These are phyloP conservation scores for Pleurotus cornucopiae DNA, from an alignment of 768 basidiomycete genomes.

Conservation along the genomic window DNA sequence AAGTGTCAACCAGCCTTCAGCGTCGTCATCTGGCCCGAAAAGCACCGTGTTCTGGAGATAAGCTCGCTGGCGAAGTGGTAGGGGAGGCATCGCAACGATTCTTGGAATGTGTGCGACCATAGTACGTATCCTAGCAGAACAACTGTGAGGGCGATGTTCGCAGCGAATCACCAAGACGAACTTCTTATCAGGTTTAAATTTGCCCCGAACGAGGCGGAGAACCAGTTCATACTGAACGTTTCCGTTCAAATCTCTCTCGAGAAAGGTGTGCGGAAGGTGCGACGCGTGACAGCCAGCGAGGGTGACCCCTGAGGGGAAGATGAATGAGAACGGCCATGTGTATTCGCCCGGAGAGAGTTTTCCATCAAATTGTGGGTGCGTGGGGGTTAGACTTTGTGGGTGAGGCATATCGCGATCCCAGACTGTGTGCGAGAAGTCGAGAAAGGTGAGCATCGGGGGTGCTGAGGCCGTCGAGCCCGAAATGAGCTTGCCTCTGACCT, in stretches of 20 bases:
- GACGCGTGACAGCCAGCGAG: conserved; percentile 13
- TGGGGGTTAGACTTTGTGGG: neutral
- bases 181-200: conserved; percentile 34
- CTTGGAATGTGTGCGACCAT: conserved; percentile 16
- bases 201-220: conserved; percentile 31
- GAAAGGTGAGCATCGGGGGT: neutral
- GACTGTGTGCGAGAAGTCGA: neutral
- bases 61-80: conserved; percentile 16
- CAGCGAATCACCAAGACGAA: conserved; percentile 14
- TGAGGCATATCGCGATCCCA: neutral
- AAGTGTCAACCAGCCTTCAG: conserved; percentile 17
- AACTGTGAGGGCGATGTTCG: neutral
- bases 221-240: conserved; percentile 33
- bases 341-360: conserved; percentile 29
- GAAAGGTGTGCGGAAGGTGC: conserved; percentile 30
- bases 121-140: conserved; percentile 16
- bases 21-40: conserved; percentile 17
- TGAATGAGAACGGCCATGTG: conserved; percentile 34
- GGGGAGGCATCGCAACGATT: conserved; percentile 15
- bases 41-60: conserved; percentile 16
- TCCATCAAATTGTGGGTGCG: conserved; percentile 19
- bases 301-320: conserved; percentile 28
- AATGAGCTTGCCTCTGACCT: neutral
- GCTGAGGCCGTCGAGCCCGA: neutral
- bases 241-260: conserved; percentile 25